phyloP scores from a whole-genome alignment of 1,284 basidiomycete species.

The Apiotrichum montevideense region DNA sequence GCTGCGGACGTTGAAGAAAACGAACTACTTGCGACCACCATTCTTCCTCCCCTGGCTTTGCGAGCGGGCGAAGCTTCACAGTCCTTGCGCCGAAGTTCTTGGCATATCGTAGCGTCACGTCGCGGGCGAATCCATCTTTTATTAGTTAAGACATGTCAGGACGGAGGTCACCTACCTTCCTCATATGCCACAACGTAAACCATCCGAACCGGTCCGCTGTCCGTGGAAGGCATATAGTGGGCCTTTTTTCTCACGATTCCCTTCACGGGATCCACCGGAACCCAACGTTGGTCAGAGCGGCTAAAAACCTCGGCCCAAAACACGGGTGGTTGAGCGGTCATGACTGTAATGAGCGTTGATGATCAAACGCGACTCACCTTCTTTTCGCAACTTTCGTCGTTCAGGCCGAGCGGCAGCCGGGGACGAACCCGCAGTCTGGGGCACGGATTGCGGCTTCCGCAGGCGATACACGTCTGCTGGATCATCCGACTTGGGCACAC shows the following conservation, averaged over 20 bases:
- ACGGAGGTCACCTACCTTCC: slow-evolving; percentile 58
- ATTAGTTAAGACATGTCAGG: slow-evolving; percentile 22
- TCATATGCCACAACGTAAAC: slow-evolving; percentile 91
- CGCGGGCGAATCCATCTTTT: slow-evolving; percentile 52
- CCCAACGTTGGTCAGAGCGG: slow-evolving; percentile 82
- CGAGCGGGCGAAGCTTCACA: slow-evolving; percentile 68
- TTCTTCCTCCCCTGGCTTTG: slow-evolving; percentile 57
- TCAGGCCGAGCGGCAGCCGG: background rate
- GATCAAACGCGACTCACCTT: slow-evolving; percentile 10
- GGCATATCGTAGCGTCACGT: slow-evolving; percentile 58
- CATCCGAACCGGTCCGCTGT: slow-evolving; percentile 70
- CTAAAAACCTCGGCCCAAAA: slow-evolving; percentile 98
- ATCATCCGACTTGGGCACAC: slow-evolving; percentile 26
- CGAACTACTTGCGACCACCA: slow-evolving; percentile 78
- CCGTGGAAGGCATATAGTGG: slow-evolving; percentile 67
- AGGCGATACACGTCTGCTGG: slow-evolving; percentile 40
- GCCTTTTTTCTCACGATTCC: slow-evolving; percentile 71
- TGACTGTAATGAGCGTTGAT: slow-evolving; percentile 20
- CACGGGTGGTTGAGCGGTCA: slow-evolving; percentile 61
- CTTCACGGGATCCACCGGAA: slow-evolving; percentile 84
- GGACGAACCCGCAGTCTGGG: slow-evolving; percentile 21
- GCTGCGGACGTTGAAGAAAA: slow-evolving; percentile 64
- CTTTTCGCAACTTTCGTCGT: slow-evolving; percentile 29
- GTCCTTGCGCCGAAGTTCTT: slow-evolving; percentile 77
- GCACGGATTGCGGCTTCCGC: slow-evolving; percentile 22